Evolutionary conservation across 768 basidiomycete species (phyloP).

Genomic region (Tricholoma sp.): DNA sequence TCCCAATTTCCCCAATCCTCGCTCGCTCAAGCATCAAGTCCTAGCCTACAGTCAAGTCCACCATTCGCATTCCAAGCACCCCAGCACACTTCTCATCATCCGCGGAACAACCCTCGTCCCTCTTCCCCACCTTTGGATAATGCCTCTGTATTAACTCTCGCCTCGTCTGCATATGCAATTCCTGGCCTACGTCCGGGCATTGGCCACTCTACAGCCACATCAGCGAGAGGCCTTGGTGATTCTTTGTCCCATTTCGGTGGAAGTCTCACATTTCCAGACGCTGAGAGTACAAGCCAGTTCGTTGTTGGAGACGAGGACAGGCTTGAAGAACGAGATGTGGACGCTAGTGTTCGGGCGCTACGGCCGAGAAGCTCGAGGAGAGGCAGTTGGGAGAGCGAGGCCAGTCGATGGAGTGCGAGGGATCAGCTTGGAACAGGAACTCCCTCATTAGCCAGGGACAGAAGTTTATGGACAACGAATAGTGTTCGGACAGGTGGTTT

Average conservation of each 20-base stretch:
- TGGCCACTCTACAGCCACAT: conserved; percentile 41
- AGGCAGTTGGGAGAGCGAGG: conserved; percentile 90
- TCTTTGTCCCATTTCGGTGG: conserved; percentile 72
- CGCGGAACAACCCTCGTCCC: conserved; percentile 92
- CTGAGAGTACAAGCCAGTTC: conserved; percentile 66
- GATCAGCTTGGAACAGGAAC: conserved; percentile 45
- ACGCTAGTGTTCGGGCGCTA: conserved; percentile 88
- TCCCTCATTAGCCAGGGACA: conserved; percentile 43
- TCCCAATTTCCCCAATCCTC: conserved; percentile 59
- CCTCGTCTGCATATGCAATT: conserved; percentile 86
- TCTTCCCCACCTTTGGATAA: conserved; percentile 88
- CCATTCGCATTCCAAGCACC: conserved; percentile 60
- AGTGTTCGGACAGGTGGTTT: conserved; percentile 56
- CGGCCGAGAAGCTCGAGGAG: conserved; percentile 80
- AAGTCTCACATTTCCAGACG: conserved; percentile 51
- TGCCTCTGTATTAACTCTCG: conserved; percentile 88
- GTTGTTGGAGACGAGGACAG: conserved; percentile 63
- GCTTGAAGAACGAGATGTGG: conserved; percentile 64
- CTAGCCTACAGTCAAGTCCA: conserved; percentile 18
- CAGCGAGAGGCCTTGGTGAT: conserved; percentile 50
- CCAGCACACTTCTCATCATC: conserved; percentile 86
- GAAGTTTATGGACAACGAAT: conserved; percentile 57
- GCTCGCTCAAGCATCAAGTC: conserved; percentile 24
- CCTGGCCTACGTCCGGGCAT: conserved; percentile 49
- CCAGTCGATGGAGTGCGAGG: conserved; percentile 82